Evolutionary conservation across 257 asterid genomes (phyloP).

Genomic region (Petrea volubilis): DNA sequence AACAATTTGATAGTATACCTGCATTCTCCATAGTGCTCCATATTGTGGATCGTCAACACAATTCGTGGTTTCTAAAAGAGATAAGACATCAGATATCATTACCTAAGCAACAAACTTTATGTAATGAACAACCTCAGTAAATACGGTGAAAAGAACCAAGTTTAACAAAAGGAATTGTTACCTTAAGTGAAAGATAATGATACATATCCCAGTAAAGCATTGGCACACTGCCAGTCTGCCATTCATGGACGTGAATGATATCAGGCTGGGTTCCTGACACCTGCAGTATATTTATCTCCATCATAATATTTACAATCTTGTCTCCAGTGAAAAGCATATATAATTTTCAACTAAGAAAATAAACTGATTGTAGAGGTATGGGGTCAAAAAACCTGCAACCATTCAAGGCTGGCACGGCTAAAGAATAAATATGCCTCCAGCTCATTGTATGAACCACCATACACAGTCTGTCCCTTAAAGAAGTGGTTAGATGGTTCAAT

Average conservation of each 20-base stretch:
- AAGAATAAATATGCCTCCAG: conserved; percentile 85
- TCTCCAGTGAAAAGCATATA: neutral
- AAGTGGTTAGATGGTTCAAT: conserved; percentile 73
- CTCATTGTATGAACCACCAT: conserved; percentile 88
- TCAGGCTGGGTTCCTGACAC: conserved; percentile 76
- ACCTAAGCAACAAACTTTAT: conserved; percentile 2
- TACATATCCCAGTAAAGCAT: conserved; percentile 95
- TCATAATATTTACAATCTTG: neutral
- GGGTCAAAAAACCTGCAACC: conserved; percentile 73
- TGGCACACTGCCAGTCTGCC: conserved; percentile 85
- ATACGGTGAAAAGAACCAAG: neutral
- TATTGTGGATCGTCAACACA: conserved; percentile 84
- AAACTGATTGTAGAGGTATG: neutral
- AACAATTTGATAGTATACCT: conserved; percentile 41
- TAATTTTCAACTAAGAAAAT: neutral
- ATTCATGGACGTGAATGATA: conserved; percentile 85
- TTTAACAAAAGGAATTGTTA: conserved; percentile 12
- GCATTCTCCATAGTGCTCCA: conserved; percentile 98
- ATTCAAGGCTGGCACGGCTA: conserved; percentile 91
- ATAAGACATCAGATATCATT: conserved; percentile 25
- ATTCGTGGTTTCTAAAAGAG: conserved; percentile 71
- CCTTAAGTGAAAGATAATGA: conserved; percentile 78
- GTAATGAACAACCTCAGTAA: neutral
- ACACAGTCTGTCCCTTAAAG: conserved; percentile 75
- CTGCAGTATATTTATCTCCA: conserved; percentile 37